Conservation (phyloP, 805 yeast genomes). For the Saturnispora gosingensis region DNA sequence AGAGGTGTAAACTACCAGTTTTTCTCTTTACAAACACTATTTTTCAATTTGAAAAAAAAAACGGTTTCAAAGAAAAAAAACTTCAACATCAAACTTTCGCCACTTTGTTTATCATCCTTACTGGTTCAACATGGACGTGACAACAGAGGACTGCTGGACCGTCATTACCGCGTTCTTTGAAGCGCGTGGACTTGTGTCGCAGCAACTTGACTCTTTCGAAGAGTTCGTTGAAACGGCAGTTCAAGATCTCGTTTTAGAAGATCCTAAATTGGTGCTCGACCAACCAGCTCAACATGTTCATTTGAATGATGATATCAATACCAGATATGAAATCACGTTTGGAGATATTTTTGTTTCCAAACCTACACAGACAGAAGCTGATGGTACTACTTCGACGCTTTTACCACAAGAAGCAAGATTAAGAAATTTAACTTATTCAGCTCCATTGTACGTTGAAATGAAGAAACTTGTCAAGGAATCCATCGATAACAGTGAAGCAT, state of each 20-base stretch:
- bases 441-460: conserved; percentile 95
- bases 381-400: conserved; percentile 98
- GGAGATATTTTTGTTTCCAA: conserved; percentile 94
- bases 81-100: conserved; percentile 1
- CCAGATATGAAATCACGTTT: conserved; percentile 92
- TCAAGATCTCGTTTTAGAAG: conserved; percentile 95
- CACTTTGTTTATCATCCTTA: conserved; percentile 2
- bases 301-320: conserved; percentile 80
- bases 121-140: conserved; percentile 34
- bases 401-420: conserved; percentile 97
- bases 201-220: conserved; percentile 96
- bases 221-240: conserved; percentile 95
- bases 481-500: conserved; percentile 49
- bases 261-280: conserved; percentile 85
- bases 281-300: conserved; percentile 97
- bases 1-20: too few relatives aligned
- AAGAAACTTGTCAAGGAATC: conserved; percentile 80
- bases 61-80: not conserved
- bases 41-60: not conserved
- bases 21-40: not conserved
- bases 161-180: conserved; percentile 93
- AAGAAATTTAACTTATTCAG: conserved; percentile 91
- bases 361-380: conserved; percentile 98
- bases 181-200: conserved; percentile 94
- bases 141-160: conserved; percentile 99